A percentile compares a stretch with the other conserved stretches of the same genome.
phyloP scores from a whole-genome alignment of 2,329 filamentous ascomycete species.

The Penicillium sp. region DNA sequence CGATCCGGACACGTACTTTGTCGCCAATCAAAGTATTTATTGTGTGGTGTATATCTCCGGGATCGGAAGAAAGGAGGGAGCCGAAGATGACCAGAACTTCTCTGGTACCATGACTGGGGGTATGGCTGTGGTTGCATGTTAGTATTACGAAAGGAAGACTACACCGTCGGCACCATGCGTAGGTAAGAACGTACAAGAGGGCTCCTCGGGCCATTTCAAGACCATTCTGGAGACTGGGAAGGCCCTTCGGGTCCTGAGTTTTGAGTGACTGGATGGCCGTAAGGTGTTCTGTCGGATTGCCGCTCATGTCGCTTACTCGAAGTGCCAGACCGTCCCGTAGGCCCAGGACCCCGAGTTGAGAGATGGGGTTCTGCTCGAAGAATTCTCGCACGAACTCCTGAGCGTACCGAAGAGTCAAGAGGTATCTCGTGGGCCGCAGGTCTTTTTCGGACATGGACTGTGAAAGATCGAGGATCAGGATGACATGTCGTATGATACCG shows the following conservation, averaged over 20 bases:
- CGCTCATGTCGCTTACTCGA: constrained; percentile 82
- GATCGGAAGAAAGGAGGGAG: constrained; percentile 84
- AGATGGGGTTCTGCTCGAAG: constrained; percentile 98
- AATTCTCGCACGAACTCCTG: constrained; percentile 88
- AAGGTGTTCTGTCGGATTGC: constrained; percentile 87
- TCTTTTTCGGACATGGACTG: constrained; percentile 96
- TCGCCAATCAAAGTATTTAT: constrained; percentile 75
- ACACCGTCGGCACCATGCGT: neutral
- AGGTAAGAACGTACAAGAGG: constrained; percentile 62
- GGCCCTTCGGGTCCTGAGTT: constrained; percentile 67
- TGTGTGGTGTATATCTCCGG: constrained; percentile 91
- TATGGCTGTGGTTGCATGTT: constrained; percentile 58
- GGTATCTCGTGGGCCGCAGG: constrained; percentile 80
- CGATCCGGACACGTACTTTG: constrained; percentile 80
- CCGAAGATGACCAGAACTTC: constrained; percentile 92
- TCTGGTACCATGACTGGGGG: constrained; percentile 86
- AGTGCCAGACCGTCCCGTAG: constrained; percentile 91
- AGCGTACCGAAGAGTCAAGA: constrained; percentile 77
- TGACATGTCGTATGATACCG: constrained; percentile 94
- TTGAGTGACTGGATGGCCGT: constrained; percentile 68
- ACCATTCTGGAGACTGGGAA: constrained; percentile 85
- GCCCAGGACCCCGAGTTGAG: constrained; percentile 85
- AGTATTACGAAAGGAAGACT: neutral
- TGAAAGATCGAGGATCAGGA: constrained; percentile 87
- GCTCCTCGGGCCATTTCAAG: constrained; percentile 91